phyloP scores from a whole-genome alignment of 1,284 basidiomycete genomes.

The Agaricales sp. region DNA sequence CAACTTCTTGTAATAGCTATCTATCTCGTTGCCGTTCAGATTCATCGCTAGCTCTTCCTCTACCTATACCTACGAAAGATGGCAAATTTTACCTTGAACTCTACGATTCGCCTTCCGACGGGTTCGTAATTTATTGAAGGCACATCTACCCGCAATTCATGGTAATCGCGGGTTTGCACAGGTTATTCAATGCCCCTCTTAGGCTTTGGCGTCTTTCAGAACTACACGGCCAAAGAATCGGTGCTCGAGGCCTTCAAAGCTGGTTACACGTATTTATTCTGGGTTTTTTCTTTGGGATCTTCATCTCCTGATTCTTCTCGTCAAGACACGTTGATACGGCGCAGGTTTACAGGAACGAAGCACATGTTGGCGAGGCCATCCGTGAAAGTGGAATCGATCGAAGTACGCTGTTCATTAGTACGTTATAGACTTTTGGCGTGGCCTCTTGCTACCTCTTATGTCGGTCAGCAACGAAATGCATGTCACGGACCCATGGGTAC shows the following conservation, averaged over 20 bases:
- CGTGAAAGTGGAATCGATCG: constrained; percentile 14
- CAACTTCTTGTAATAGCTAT: no score
- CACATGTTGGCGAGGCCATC: constrained; percentile 17
- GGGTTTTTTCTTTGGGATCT: neutral
- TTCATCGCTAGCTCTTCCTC: no score
- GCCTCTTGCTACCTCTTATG: no score
- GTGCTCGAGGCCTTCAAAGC: constrained; percentile 25
- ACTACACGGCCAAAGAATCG: constrained; percentile 21
- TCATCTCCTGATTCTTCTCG: constrained; percentile 9
- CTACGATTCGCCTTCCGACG: neutral
- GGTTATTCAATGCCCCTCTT: constrained; percentile 27
- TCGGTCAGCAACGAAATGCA: constrained; percentile 28
- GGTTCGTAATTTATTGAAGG: neutral
- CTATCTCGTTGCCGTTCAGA: no score
- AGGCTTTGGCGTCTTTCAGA: constrained; percentile 36
- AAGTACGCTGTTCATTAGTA: constrained; percentile 21
- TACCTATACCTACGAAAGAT: no score
- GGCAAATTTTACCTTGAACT: neutral
- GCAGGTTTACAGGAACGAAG: constrained; percentile 33
- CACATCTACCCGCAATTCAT: neutral
- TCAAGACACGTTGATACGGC: constrained; percentile 25
- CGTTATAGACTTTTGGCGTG: neutral
- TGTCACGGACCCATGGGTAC: constrained; percentile 22
- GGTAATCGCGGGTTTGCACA: neutral
- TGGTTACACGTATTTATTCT: constrained; percentile 26